Conservation (phyloP, 371 early-diverging fungal genomes). For the Amoeboaphelidium protococcarum region DNA sequence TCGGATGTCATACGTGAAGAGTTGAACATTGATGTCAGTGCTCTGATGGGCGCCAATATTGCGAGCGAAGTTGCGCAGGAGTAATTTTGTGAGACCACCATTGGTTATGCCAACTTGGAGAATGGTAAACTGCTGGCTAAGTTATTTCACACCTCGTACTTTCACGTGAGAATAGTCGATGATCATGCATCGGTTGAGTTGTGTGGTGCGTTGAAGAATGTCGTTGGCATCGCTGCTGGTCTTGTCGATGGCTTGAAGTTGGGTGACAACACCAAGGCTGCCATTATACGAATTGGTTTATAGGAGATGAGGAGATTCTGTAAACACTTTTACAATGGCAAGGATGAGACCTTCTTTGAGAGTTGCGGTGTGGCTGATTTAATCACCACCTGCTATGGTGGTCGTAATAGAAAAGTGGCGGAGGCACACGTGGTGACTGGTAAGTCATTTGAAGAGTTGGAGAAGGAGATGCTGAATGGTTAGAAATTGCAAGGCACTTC, state of each 20-base stretch:
- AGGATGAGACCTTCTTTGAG: constrained; percentile 74
- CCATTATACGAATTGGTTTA: constrained; percentile 84
- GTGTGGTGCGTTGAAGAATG: constrained; percentile 95
- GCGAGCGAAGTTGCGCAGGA: constrained; percentile 86
- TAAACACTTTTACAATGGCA: constrained; percentile 41
- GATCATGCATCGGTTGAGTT: constrained; percentile 84
- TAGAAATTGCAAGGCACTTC: constrained; percentile 94
- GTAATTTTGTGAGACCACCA: constrained; percentile 82
- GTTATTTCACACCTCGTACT: constrained; percentile 65
- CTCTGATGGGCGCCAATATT: constrained; percentile 96
- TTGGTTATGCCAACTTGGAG: constrained; percentile 33
- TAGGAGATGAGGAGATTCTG: constrained; percentile 87
- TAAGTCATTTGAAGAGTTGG: constrained; percentile 66
- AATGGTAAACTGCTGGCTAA: constrained; percentile 47
- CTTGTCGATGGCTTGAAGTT: constrained; percentile 63
- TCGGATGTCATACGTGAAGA: constrained; percentile 55
- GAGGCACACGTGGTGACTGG: constrained; percentile 68
- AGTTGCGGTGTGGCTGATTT: constrained; percentile 73
- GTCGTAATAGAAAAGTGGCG: constrained; percentile 81
- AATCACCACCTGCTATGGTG: constrained; percentile 86
- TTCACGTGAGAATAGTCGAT: constrained; percentile 47
- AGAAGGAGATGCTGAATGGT: constrained; percentile 70
- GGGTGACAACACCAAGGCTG: constrained; percentile 88
- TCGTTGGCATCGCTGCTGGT: constrained; percentile 94
- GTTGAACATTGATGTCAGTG: constrained; percentile 45